Evolutionary conservation across 129 eudicot genomes (phyloP).

Genomic region (Mikania micrantha): DNA sequence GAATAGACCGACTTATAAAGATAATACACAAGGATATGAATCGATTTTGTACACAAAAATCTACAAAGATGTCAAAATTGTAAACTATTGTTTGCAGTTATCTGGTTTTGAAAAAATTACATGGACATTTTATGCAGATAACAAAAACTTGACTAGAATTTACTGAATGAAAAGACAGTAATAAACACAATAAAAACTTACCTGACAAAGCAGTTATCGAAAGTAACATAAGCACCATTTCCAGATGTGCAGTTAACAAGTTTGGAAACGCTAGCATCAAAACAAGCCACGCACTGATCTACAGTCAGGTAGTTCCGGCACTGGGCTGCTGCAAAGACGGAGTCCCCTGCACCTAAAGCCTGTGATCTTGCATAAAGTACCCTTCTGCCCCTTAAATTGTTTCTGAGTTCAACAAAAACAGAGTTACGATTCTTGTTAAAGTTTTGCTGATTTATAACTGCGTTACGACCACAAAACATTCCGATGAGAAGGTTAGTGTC

Average conservation of each 20-base stretch:
- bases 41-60: too few species aligned
- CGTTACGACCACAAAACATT: neutral
- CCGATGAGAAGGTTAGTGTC: neutral
- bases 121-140: too few species aligned
- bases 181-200: neutral
- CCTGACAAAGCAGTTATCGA: constrained; percentile 63
- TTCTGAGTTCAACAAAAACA: constrained; percentile 42
- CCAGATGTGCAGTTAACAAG: constrained; percentile 46
- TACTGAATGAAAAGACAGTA: too few species aligned
- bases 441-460: neutral
- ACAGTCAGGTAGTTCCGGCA: constrained; percentile 53
- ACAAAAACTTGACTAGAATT: too few species aligned
- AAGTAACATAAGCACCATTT: constrained; percentile 50
- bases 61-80: too few species aligned
- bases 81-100: neutral
- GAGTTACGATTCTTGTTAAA: constrained; percentile 38
- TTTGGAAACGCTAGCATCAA: constrained; percentile 35
- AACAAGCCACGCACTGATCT: constrained; percentile 50
- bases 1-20: too few species aligned
- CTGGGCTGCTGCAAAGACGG: constrained; percentile 48
- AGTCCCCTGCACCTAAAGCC: constrained; percentile 39
- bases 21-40: neutral
- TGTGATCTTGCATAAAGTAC: constrained; percentile 37
- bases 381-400: constrained; percentile 12
- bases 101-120: too few species aligned